These are phyloP conservation scores for Ophiocordyceps camponoti-floridani DNA, from an alignment of 2,329 filamentous ascomycete species.

Conservation along the genomic window DNA sequence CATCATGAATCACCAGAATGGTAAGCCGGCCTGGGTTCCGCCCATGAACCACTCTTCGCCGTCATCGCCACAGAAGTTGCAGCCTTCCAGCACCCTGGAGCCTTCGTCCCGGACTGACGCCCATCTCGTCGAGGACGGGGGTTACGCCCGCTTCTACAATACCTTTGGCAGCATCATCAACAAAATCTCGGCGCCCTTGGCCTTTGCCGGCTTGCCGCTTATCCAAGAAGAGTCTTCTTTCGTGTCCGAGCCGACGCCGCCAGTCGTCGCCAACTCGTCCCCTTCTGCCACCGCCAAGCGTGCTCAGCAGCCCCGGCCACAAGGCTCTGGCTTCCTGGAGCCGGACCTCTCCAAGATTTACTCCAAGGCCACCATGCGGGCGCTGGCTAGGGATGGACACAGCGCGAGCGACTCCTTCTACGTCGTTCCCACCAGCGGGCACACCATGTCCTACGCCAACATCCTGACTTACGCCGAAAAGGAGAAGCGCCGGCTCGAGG, in stretches of 20 bases:
- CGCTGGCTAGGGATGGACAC: conserved; percentile 52
- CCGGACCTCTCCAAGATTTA: conserved; percentile 73
- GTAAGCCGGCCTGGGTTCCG: conserved; percentile 35
- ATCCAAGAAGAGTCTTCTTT: conserved; percentile 28
- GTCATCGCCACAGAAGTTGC: conserved; percentile 7
- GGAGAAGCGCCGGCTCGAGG: conserved; percentile 41
- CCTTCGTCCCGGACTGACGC: conserved; percentile 10
- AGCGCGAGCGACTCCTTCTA: conserved; percentile 68
- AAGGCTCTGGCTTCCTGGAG: conserved; percentile 20
- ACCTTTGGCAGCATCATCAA: conserved; percentile 82
- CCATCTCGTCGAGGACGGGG: conserved; percentile 39
- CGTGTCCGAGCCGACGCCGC: conserved; percentile 8
- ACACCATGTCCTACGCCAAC: conserved; percentile 82
- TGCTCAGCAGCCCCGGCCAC: conserved; percentile 8
- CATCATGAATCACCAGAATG: conserved; percentile 32
- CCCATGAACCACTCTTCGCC: conserved; percentile 12
- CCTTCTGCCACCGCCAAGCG: conserved; percentile 14
- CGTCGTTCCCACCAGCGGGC: conserved; percentile 79
- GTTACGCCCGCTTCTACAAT: conserved; percentile 81
- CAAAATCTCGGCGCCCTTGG: conserved; percentile 73
- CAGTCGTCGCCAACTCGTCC: conserved; percentile 18
- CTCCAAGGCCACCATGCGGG: conserved; percentile 67
- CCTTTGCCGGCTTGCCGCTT: conserved; percentile 81
- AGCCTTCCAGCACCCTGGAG: conserved; percentile 8
- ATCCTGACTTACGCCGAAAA: conserved; percentile 59